Conservation (phyloP, 208 protist genomes). For the Trypanosomatidae sp. region DNA sequence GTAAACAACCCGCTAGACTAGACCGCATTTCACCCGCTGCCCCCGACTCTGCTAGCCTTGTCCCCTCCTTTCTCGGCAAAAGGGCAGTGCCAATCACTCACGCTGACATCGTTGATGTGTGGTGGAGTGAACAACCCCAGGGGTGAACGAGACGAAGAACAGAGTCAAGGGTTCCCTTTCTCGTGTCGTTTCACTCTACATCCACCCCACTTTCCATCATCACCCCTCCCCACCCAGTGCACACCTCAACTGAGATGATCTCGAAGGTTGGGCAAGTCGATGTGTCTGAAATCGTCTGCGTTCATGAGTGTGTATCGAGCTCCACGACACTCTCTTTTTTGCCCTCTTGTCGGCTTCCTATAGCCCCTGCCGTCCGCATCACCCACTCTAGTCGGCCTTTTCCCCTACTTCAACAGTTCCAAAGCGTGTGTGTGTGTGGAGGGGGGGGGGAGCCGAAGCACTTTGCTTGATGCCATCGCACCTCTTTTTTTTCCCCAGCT, state of each 20-base stretch:
- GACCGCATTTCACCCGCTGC: background rate
- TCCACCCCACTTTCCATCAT: background rate
- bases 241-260: background rate
- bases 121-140: background rate
- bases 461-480: background rate
- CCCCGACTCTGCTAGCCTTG: background rate
- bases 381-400: background rate
- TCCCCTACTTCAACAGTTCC: background rate
- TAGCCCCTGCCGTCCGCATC: background rate
- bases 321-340: background rate
- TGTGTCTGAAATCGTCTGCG: background rate
- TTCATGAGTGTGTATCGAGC: background rate
- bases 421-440: background rate
- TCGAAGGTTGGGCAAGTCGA: background rate
- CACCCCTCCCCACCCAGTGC: background rate
- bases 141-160: background rate
- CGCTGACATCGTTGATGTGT: background rate
- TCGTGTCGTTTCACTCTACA: background rate
- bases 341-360: background rate
- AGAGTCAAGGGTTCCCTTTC: background rate
- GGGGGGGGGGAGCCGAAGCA: background rate
- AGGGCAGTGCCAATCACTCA: background rate
- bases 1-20: background rate
- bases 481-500: background rate
- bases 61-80: background rate